Conservation (phyloP, 306 rosid genomes). For the barrel medic (Medicago truncatula) region MtrunA17r5.0-ANR NC_053047.1:10656501-10657000, state of each 20-base stretch:
- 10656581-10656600: not conserved
- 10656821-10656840: not conserved
- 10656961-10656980: no score
- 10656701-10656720: not conserved
- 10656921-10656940: not conserved
- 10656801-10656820: not conserved
- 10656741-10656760: not conserved
- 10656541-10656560: not conserved
- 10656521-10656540: not conserved
- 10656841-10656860: not conserved
- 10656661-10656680: no score
- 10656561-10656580: not conserved
- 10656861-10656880: conserved; percentile 17
- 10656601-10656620: not conserved
- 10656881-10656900: conserved; percentile 25
- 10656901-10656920: conserved; percentile 30
- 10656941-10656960: no score
- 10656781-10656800: not conserved
- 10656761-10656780: not conserved
- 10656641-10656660: no score
- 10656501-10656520: not conserved
- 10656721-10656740: not conserved
- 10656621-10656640: not conserved
- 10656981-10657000: no score
- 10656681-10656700: no score